Base-by-base conservation (phyloP, 768 basidiomycete species). In the Rhizopogon vulgaris region DNA sequence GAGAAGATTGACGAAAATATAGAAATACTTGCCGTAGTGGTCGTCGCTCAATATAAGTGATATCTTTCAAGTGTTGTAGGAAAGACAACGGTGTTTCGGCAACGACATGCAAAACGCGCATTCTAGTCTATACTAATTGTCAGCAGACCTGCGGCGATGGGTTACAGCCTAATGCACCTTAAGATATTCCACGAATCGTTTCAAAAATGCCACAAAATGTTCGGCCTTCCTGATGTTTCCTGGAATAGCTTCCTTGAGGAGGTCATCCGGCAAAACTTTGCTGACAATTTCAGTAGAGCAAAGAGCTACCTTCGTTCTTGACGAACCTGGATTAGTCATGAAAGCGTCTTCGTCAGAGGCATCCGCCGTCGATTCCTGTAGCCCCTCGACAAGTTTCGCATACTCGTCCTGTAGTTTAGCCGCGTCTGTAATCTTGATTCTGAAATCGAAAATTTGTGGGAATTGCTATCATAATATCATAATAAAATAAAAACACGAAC, bases 211-310 rank as follows among this genome's bases (percentile, higher is more conserved):
- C 14, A 97, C 92, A 61, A 99, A 99, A 71, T 99, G 96, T 64
- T 99, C 96, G 0, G 96, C 96, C 68, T 98, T 96, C 41, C 96
- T 80, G 54, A 99, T 99, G 62, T 99, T 99, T 10, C 96, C 96
- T 30, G 96, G 96, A 45, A 99, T 80, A 6, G 96, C 95, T 71
- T 99, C 96, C 48, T 85, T 87, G 42, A 99, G 74, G 42, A 99
- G 79, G 66, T 99, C 96, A 52, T 94, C 92, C 18, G 96, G 95
- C 2, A 99, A 74, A 28, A 91, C 93, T 93, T 55, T 9, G n/a
- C 50, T 46, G 14, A 32, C 17, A 51, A 54, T 34, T 49, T 53
- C 48, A 24, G 54, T 32, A 15, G 41, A 28, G 36, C 38, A 14
- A 32, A 24, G 11, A 15, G 40, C 22, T 11, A 5, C 15, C 18